Evolutionary conservation across 2,329 filamentous ascomycete species (phyloP), one percentile per base, ranked within the genome.

Genomic region (Colletotrichum tanaceti): DNA sequence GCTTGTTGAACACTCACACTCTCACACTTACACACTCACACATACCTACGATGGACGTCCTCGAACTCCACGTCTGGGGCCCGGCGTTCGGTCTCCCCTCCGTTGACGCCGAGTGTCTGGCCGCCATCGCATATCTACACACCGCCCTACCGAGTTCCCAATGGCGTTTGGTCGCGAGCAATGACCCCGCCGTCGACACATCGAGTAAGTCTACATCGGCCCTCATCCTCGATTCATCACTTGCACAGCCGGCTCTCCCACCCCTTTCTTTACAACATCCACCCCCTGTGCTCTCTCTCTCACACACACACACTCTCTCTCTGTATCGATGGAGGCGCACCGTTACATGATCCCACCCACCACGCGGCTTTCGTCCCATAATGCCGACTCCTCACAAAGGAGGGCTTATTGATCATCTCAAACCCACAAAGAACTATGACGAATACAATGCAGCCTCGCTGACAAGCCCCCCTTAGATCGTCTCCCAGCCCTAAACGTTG

Each of bases 21-120:
- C 50, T 18, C 41, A 28, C 53, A 14, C 46, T 32, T 7, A 6
- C 5, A 16, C 41, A 61, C 49, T 4, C 16, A 47, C 20, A 20
- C 54, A 35, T 20, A 44, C n/a, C 35, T 24, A 4, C 10, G n/a
- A 68, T 68, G 66, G 55, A 57, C n/a, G 44, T 88, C 71, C 81
- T 93, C 57, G 88, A 95, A 81, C 87, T 99, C 69, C 92, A 97
- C 80, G 87, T 97, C 75, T 97, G 94, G 91, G 94, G 94, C 58
- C 90, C 93, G 63, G 94, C 93, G 47, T 97, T 97, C 78, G 90
- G 90, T 47, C 87, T 98, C 52, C 91, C 95, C 16, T 98, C 96
- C 50, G 91, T 98, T 74, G 94, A 98, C 75, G 85, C 95, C 53
- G 93, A 97, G 83, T 98, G 94, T 77, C 88, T 97, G 70, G 94